These are phyloP conservation scores for Ceratobasidium sp. DNA, from an alignment of 1,284 basidiomycete species.

Conservation along the genomic window DNA sequence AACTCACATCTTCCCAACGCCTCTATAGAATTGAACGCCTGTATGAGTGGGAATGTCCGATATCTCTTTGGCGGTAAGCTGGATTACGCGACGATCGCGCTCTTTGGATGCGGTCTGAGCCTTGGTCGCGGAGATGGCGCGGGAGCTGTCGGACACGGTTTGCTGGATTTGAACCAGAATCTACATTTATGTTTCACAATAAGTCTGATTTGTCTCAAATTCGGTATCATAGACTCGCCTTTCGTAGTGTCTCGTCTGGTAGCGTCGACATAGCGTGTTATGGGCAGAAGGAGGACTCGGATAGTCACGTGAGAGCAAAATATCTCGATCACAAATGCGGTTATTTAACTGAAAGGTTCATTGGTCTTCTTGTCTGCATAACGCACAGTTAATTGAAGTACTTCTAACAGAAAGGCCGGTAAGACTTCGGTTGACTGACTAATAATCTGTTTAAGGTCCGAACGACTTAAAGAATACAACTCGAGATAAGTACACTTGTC, in stretches of 20 bases:
- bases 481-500: too few relatives aligned
- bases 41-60: conserved; percentile 60
- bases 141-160: conserved; percentile 84
- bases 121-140: conserved; percentile 75
- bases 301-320: conserved; percentile 2
- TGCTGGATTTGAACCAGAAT: conserved; percentile 92
- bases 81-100: conserved; percentile 86
- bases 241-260: conserved; percentile 88
- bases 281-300: neutral
- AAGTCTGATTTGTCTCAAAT: neutral
- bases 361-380: too few relatives aligned
- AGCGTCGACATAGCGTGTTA: conserved; percentile 73
- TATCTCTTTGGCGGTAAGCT: conserved; percentile 86
- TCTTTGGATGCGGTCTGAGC: conserved; percentile 85
- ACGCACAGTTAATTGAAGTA: too few relatives aligned
- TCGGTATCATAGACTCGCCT: conserved; percentile 63
- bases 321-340: too few relatives aligned
- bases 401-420: too few relatives aligned
- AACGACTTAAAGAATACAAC: too few relatives aligned
- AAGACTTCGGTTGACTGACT: too few relatives aligned
- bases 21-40: conserved; percentile 81
- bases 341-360: too few relatives aligned
- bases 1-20: conserved; percentile 91
- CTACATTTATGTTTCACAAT: conserved; percentile 60
- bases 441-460: too few relatives aligned